Evolutionary conservation across 257 asterid species (phyloP), one percentile per base, ranked within the genome.

Genomic region (Plantago major): DNA sequence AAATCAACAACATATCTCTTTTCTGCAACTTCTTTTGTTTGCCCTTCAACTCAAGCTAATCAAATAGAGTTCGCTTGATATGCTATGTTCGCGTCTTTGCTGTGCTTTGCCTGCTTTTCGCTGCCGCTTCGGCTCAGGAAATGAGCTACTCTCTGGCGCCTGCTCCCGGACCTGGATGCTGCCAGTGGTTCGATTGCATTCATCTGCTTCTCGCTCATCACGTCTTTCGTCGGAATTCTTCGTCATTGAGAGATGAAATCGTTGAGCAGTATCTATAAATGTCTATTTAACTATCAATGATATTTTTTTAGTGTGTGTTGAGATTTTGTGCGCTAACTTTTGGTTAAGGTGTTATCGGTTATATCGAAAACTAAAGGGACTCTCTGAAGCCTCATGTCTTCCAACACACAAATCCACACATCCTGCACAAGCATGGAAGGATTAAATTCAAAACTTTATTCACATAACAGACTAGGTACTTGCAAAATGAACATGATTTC

Each of bases 211-310:
- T 63, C 74, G 22, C 26, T 71, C 55, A 6, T 71, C 28, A 14
- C 67, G 55, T 75, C 77, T 15, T 18, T 75, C 52, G 19, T 61
- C 0, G 77, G 77, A 37, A 5, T 67, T 55, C 46, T 76, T 57
- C n/a, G 65, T 64, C 72, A 71, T 26, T 71, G 67, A 64, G 58
- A 15, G 28, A n/a, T n/a, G 17, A 11, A 10, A 10, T n/a, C n/a
- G n/a, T n/a, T n/a, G n/a, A n/a, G n/a, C n/a, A n/a, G n/a, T n/a
- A n/a, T n/a, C n/a, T n/a, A n/a, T n/a, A n/a, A n/a, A n/a, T n/a
- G n/a, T n/a, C n/a, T n/a, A n/a, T n/a, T n/a, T n/a, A n/a, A n/a
- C n/a, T n/a, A n/a, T n/a, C n/a, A n/a, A n/a, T n/a, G n/a, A n/a
- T n/a, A n/a, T n/a, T n/a, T n/a, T n/a, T n/a, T n/a, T n/a, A n/a